Base-by-base conservation (phyloP, 78 protist species). In the Dictyostelium citrinum region DNA sequence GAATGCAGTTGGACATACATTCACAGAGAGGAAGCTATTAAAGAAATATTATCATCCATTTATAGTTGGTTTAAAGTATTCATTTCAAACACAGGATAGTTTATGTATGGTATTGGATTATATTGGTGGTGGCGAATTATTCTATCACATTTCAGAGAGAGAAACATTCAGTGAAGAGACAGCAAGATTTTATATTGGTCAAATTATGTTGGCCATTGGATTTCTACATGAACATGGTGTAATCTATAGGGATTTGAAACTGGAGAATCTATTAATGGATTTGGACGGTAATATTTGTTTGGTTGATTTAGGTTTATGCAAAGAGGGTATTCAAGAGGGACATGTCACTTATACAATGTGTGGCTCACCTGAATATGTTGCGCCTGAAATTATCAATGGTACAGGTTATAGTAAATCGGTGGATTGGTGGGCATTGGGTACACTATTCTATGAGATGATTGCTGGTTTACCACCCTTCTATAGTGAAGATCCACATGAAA, bases 311-410 rank as follows among this genome's bases (percentile, higher is more conserved):
- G 97, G 97, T 0, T 55, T 97, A 27, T 90, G 95, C 79, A 95
- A 95, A 49, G 98, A 95, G 55, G 96, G 80, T 68, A 85, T 86
- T 20, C 75, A 76, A 70, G 96, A 83, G 8, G 96, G 96, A 2
- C 29, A 33, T 22, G 64, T 88, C 3, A 96, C 98, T 16, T 90
- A 90, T 29, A 98, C 99, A 1, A 96, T 98, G 95, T 98, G 99
- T 76, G 99, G 99, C 33, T 97, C 99, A 24, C 98, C 99, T 9
- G 98, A 98, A 91, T 98, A 98, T 90, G 95, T 97, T 24, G 99
- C 98, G 17, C 98, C 98, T 3, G 99, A 97, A 49, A 90, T 96
- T 9, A 74, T 98, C 37, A 43, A 31, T 39, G 76, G 94, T 35
- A 76, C 91, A 24, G 98, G 98, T 0, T 93, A 98, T 90, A 97